Conservation (phyloP, 106 monocot species). For the Dendrobium officinale region DNA sequence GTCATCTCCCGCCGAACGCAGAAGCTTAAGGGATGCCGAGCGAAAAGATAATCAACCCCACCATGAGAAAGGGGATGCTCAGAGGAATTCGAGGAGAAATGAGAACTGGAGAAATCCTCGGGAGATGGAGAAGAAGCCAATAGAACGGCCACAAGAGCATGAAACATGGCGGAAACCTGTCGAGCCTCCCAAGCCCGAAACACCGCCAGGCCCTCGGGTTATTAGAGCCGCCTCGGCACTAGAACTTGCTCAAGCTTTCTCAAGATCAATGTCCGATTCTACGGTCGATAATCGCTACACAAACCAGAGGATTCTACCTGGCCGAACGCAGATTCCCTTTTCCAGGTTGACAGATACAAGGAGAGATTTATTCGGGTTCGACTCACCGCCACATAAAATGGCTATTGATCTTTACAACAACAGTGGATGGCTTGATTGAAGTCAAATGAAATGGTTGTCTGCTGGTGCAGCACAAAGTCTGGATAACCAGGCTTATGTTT, state of each 20-base stretch:
- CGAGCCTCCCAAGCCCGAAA: conserved; percentile 44
- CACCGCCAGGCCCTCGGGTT: conserved; percentile 10
- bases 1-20: conserved; percentile 20
- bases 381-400: conserved; percentile 65
- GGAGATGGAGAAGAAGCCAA: conserved; percentile 38
- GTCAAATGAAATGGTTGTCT: background rate
- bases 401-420: conserved; percentile 40
- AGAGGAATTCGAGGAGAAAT: conserved; percentile 37
- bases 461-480: background rate
- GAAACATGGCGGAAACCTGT: conserved; percentile 79
- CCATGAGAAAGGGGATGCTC: conserved; percentile 31
- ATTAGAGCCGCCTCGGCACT: conserved; percentile 61
- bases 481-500: no score
- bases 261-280: conserved; percentile 45
- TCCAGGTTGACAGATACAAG: conserved; percentile 59
- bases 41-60: conserved; percentile 28
- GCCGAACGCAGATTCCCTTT: conserved; percentile 38
- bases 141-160: conserved; percentile 33
- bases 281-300: conserved; percentile 1
- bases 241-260: conserved; percentile 81
- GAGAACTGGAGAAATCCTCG: conserved; percentile 39
- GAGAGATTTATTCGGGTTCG: conserved; percentile 39
- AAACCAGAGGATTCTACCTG: conserved; percentile 19
- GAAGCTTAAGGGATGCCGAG: conserved; percentile 25
- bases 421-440: background rate